Base-by-base conservation (phyloP, 2,329 filamentous ascomycete genomes). In the Diaporthe sp. region DNA sequence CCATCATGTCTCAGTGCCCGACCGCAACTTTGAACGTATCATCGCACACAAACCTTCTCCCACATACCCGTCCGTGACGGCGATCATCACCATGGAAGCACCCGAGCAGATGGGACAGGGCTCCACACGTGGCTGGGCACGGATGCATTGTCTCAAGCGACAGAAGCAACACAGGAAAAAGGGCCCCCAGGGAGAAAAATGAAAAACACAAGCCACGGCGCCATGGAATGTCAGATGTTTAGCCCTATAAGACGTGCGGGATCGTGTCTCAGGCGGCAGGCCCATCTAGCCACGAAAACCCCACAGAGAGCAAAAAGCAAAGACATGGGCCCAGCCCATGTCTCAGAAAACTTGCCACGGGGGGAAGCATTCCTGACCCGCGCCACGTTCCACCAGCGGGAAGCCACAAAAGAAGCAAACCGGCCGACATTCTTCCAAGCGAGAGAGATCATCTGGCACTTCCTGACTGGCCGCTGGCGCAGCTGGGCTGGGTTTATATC, bases 51-150 rank as follows among this genome's bases (percentile, higher is more conserved):
- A 88, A 86, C 44, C 79, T 80, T 71, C 80, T 88, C 85, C 82
- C 86, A 85, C 19, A 35, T 51, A 25, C 47, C 47, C n/a, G n/a
- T 80, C 84, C 51, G 80, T 82, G 50, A 88, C 79, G 2, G 86
- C 87, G 6, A 88, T 87, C 75, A 88, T 80, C 58, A 89, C 80
- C 8, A 79, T 74, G 19, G 78, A 79, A 27, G 76, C 78, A 42
- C 22, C 30, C 71, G 82, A 81, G 77, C 87, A 89, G 87, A 89
- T 89, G 27, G 86, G 87, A 75, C 88, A 89, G 2, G 88, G 88
- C 78, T 89, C 88, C 30, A 87, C 88, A 89, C 15, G 87, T 89
- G 35, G 35, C 35, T 6, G 35, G 30, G 84, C 86, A 61, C 88
- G 85, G 6, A 53, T 89, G 78, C 0, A 87, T 44, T 13, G 3